Percentiles rank a stretch among this genome's conserved stretches.
Evolutionary conservation across 345 rosid genomes (phyloP).

Genomic region (Anacardium occidentale): DNA sequence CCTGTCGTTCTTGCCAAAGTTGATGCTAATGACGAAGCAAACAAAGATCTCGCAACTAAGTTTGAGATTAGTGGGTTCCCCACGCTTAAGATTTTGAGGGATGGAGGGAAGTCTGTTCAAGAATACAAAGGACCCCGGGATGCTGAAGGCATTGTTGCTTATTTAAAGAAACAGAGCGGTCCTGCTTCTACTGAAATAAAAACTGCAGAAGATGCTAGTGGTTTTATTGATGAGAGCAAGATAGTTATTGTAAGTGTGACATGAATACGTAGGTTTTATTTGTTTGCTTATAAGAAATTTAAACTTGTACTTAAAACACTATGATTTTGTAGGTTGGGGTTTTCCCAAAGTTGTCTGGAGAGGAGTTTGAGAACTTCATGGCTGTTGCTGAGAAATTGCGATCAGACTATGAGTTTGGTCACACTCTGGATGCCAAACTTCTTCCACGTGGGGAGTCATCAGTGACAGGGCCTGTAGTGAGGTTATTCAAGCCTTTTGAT

Average conservation of each 20-base stretch:
- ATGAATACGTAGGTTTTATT: not conserved
- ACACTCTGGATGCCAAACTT: constrained; percentile 75
- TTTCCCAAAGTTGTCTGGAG: constrained; percentile 82
- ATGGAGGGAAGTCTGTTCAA: constrained; percentile 73
- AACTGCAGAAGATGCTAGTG: constrained; percentile 57
- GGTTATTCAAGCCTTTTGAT: constrained; percentile 97
- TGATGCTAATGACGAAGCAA: constrained; percentile 76
- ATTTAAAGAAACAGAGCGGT: constrained; percentile 85
- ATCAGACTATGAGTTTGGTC: constrained; percentile 86
- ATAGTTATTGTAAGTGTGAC: constrained; percentile 63
- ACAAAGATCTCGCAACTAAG: constrained; percentile 56
- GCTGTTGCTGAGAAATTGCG: constrained; percentile 80
- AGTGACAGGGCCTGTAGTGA: constrained; percentile 73
- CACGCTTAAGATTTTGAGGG: constrained; percentile 77
- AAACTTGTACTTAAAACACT: not conserved
- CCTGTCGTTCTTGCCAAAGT: constrained; percentile 76
- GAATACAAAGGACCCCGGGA: constrained; percentile 97
- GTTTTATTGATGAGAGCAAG: constrained; percentile 58
- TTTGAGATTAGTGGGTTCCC: constrained; percentile 85
- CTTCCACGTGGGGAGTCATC: constrained; percentile 92
- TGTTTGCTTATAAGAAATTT: not conserved
- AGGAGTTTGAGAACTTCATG: constrained; percentile 72
- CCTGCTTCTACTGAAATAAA: constrained; percentile 85
- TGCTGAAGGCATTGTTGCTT: constrained; percentile 78
- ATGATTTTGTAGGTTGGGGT: constrained; percentile 72